Conservation (phyloP, 1,284 basidiomycete genomes). For the Irpex lacteus region DNA sequence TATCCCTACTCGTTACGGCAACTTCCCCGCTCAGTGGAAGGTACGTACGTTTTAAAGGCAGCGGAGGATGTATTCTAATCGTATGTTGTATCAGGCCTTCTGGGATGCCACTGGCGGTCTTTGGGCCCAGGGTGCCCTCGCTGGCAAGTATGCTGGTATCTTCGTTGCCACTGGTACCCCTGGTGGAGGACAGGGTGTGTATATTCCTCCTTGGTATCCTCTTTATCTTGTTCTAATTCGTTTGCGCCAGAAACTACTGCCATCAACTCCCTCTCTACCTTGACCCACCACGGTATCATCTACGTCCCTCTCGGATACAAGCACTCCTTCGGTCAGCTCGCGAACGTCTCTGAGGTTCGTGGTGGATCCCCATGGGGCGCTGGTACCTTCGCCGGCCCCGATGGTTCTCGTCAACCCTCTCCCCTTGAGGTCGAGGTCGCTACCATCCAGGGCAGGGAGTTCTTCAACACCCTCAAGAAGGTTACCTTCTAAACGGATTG, state of each 20-base stretch:
- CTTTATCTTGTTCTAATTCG: not conserved
- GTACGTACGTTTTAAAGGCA: slow-evolving; percentile 28
- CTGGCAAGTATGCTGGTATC: slow-evolving; percentile 78
- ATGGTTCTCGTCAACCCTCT: slow-evolving; percentile 58
- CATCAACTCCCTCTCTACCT: slow-evolving; percentile 49
- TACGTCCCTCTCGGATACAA: slow-evolving; percentile 55
- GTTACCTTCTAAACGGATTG: slow-evolving; percentile 18
- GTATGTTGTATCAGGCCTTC: slow-evolving; percentile 32
- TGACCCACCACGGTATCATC: slow-evolving; percentile 51
- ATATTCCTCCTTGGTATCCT: not conserved
- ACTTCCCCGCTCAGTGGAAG: slow-evolving; percentile 72
- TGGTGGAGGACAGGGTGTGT: slow-evolving; percentile 40
- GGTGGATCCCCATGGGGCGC: slow-evolving; percentile 46
- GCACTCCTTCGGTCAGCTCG: slow-evolving; percentile 32
- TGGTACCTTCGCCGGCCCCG: slow-evolving; percentile 62
- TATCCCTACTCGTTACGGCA: slow-evolving; percentile 78
- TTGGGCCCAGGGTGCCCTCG: slow-evolving; percentile 72
- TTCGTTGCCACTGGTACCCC: slow-evolving; percentile 51
- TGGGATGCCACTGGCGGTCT: slow-evolving; percentile 80
- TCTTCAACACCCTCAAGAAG: slow-evolving; percentile 32
- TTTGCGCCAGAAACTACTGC: slow-evolving; percentile 36
- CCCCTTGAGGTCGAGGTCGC: slow-evolving; percentile 46
- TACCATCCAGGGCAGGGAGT: slow-evolving; percentile 38
- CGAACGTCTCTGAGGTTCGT: slow-evolving; percentile 39
- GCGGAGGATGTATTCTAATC: not conserved